A percentile compares a stretch with the other conserved stretches of the same genome.
Conservation (phyloP, 139 green algal genomes). For the Tetradesmus obliquus region DNA sequence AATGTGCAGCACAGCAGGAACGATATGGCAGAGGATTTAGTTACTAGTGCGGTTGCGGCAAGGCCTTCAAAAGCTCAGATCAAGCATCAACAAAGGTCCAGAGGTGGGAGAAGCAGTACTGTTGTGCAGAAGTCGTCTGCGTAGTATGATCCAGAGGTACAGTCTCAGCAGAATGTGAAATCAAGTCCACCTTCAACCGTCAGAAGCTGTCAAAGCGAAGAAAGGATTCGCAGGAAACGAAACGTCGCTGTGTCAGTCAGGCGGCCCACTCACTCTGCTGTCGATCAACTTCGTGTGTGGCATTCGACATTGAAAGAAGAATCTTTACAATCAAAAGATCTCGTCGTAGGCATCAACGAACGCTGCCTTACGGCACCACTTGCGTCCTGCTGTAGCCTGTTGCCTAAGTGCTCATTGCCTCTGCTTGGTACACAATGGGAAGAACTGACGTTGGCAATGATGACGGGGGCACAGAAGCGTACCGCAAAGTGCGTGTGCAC, state of each 20-base stretch:
- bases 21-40: background rate
- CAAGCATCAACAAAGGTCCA: no score
- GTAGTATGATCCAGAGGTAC: no score
- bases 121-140: no score
- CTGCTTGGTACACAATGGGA: background rate
- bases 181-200: background rate
- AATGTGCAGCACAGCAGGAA: background rate
- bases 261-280: background rate
- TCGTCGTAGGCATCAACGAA: background rate
- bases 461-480: conserved; percentile 10
- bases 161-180: background rate
- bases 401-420: background rate
- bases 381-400: background rate
- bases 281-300: background rate
- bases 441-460: conserved; percentile 21
- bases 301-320: background rate
- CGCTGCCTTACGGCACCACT: background rate
- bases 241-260: conserved; percentile 4
- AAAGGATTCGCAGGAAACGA: background rate
- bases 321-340: background rate
- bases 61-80: no score
- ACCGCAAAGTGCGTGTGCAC: conserved; percentile 53
- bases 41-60: background rate
- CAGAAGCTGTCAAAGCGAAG: background rate
- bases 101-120: background rate